Evolutionary conservation across 495 filamentous ascomycete species (phyloP), one percentile per base, ranked within the genome.

Genomic region (Penicillium tannophilum): DNA sequence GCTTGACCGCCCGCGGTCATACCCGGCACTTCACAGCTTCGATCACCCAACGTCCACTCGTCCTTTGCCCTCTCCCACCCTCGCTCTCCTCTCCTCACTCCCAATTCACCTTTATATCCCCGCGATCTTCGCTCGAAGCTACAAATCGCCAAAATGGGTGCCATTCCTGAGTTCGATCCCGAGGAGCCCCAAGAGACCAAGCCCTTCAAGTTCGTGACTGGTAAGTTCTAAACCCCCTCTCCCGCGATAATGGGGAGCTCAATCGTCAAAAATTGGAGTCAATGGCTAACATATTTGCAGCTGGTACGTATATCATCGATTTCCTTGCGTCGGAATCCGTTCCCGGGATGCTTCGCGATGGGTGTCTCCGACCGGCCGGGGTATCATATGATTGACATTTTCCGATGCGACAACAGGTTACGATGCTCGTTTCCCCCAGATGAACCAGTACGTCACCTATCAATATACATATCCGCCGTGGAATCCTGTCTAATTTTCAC

Each of bases 201-300:
- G 86, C 94, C 94, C 77, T 99, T 99, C 89, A 99, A 99, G 88
- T 98, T 97, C 81, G 94, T 98, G 64, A 98, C 94, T 79, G 94
- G 93, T 96, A 87, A 82, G 91, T 66, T 45, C 52, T 23, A 7
- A n/a, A 64, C 64, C 64, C 72, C 66, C 60, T 68, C 56, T 26
- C 54, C 42, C 57, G 30, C 36, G 60, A 61, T 61, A 60, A 50
- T 61, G 59, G 63, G 66, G 58, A 57, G 61, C 56, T 54, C 61
- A 61, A 58, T 64, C 52, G 57, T 64, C 75, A 72, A 76, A 39
- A 41, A 35, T 55, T n/a, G 54, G 48, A 64, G 60, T 71, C 76
- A 78, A 80, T 81, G 72, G 74, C 79, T 81, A 77, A 82, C 71
- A 56, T 48, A 57, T 51, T 41, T 54, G 43, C 60, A 82, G 79